Evolutionary conservation across 2,329 filamentous ascomycete genomes (phyloP), one percentile per base, ranked within the genome.

Genomic region (Diatrype stigma): DNA sequence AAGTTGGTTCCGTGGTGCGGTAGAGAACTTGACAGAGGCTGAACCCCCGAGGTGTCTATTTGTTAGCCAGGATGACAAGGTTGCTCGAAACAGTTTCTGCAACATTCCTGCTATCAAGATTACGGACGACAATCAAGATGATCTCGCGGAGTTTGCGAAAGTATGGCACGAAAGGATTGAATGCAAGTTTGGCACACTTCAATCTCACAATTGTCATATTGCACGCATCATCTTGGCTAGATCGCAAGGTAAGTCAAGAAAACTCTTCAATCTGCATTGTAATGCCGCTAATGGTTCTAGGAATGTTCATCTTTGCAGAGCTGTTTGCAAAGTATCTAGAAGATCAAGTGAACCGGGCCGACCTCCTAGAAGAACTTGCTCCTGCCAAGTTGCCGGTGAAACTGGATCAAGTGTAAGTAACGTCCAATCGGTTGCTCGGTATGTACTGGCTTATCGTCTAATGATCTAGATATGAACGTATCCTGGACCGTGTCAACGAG

Each of bases 61-160:
- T 32, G 52, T 71, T n/a, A 72, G 70, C 32, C 71, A 70, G 44
- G 60, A 69, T 45, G 66, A 70, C 30, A 53, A 55, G 4, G 55
- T 63, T 42, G 68, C 68, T 10, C 52, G 59, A 3, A 64, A 61
- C 42, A 52, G 59, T 23, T 55, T 72, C 14, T 48, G 49, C 19
- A 48, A 46, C 7, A 46, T 63, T 38, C 51, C 58, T 2, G 46
- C 56, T 3, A 56, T 69, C 16, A 51, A 59, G 10, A 50, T 71
- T 8, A 51, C 44, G 12, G 51, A 69, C 21, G 47, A 56, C 32
- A 71, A 64, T 37, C 52, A 57, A 28, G 23, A 48, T 14, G 70
- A 72, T 45, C 65, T 73, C 19, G 48, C 56, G 46, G 28, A 28
- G 23, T 72, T 63, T 54, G 53, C 60, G 1, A 22, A 49, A 2